Evolutionary conservation across 371 early-diverging fungal species (phyloP).

Genomic region (Syncephalastrum racemosum): DNA sequence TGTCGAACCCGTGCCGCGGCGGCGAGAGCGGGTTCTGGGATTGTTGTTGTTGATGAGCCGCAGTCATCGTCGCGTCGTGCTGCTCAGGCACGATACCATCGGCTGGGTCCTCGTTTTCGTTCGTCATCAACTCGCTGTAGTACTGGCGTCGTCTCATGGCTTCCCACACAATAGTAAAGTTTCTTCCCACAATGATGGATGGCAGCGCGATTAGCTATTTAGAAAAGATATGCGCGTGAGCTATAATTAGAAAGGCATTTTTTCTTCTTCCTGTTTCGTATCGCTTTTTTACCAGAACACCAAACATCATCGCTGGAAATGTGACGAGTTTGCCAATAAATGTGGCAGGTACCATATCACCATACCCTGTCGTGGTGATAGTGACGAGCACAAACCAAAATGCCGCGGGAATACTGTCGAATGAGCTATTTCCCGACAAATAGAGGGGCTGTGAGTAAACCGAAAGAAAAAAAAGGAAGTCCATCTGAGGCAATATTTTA

Average conservation of each 20-base stretch:
- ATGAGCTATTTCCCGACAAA: constrained; percentile 35
- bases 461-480: background rate
- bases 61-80: constrained; percentile 11
- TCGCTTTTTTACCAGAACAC: constrained; percentile 57
- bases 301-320: constrained; percentile 85
- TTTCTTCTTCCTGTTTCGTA: background rate
- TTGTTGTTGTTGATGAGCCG: background rate
- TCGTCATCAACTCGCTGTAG: constrained; percentile 12
- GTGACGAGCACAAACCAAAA: constrained; percentile 85
- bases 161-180: constrained; percentile 88
- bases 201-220: constrained; percentile 76
- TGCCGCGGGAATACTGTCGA: constrained; percentile 83
- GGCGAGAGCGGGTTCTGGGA: constrained; percentile 15
- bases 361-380: constrained; percentile 87
- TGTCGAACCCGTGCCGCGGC: constrained; percentile 9
- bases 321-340: constrained; percentile 82
- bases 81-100: constrained; percentile 21
- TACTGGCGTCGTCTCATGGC: constrained; percentile 56
- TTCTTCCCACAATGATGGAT: constrained; percentile 86
- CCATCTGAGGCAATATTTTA: background rate
- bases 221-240: background rate
- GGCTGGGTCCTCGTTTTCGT: constrained; percentile 4
- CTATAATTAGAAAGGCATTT: background rate
- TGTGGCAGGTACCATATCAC: constrained; percentile 84
- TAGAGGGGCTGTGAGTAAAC: background rate